Conservation (phyloP, 768 basidiomycete species). For the Naematelia encephala region DNA sequence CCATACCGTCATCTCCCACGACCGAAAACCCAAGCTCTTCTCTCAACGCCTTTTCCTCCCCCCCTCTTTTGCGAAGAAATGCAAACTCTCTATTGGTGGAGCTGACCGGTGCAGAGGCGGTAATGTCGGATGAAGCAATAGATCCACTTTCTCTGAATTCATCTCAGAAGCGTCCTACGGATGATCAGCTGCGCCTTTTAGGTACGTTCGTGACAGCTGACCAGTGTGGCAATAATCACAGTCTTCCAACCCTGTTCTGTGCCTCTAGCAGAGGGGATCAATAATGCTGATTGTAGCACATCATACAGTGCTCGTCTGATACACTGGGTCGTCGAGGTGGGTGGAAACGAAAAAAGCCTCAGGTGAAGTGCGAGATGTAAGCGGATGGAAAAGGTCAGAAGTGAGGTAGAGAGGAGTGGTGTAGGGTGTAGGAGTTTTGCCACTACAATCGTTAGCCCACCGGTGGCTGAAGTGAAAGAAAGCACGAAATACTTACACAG, state of each 20-base stretch:
- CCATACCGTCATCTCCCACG: slow-evolving; percentile 10
- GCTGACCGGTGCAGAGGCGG: slow-evolving; percentile 40
- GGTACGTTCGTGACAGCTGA: too few relatives aligned
- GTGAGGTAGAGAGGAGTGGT: slow-evolving; percentile 28
- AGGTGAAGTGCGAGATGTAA: slow-evolving; percentile 36
- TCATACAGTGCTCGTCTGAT: slow-evolving; percentile 17
- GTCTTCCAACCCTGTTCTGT: slow-evolving; percentile 41
- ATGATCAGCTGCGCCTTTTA: too few relatives aligned
- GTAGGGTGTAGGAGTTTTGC: slow-evolving; percentile 2
- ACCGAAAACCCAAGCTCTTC: slow-evolving; percentile 29
- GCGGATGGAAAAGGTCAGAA: slow-evolving; percentile 39
- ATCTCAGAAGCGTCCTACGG: too few relatives aligned
- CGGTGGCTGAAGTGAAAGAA: not conserved
- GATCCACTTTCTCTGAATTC: not conserved
- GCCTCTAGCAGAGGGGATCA: slow-evolving; percentile 33
- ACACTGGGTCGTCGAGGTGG: slow-evolving; percentile 3
- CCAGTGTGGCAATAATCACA: slow-evolving; percentile 4
- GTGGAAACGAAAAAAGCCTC: slow-evolving; percentile 15
- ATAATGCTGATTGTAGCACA: slow-evolving; percentile 29
- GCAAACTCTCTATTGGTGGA: slow-evolving; percentile 39
- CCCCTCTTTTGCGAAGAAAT: slow-evolving; percentile 34
- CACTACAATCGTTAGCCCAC: not conserved
- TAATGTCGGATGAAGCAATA: slow-evolving; percentile 38
- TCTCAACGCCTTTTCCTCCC: slow-evolving; percentile 37
- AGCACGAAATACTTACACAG: slow-evolving; percentile 24